Percentiles rank a stretch among this genome's conserved stretches.
Evolutionary conservation across 106 monocot species (phyloP).

Genomic region (Dendrobium officinale): DNA sequence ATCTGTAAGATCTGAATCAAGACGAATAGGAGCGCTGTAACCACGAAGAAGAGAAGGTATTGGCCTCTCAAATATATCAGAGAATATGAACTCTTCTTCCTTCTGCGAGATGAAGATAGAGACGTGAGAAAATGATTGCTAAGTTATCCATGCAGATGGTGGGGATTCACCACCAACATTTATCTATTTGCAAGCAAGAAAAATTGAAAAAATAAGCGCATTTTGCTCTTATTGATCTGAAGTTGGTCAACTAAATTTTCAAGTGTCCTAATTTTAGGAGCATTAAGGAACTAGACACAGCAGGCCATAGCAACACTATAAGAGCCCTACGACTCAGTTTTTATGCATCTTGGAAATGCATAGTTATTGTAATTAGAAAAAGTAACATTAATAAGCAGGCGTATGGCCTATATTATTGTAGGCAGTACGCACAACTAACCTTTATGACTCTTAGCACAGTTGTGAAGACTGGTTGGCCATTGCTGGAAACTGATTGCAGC

Average conservation of each 20-base stretch:
- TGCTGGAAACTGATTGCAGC: slow-evolving; percentile 32
- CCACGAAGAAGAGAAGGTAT: slow-evolving; percentile 82
- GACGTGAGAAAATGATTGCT: not conserved
- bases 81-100: slow-evolving; percentile 90
- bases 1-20: slow-evolving; percentile 90
- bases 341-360: not conserved
- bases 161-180: not conserved
- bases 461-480: slow-evolving; percentile 40
- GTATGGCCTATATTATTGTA: not conserved
- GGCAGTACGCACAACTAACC: slow-evolving; percentile 19
- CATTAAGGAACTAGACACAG: not conserved
- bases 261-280: not conserved
- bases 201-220: not conserved
- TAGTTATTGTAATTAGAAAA: not conserved
- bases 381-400: not conserved
- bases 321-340: not conserved
- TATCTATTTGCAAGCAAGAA: not conserved
- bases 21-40: slow-evolving; percentile 89
- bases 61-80: slow-evolving; percentile 67
- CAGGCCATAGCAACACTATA: not conserved
- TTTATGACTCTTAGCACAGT: slow-evolving; percentile 75
- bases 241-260: not conserved
- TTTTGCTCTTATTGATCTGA: not conserved
- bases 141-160: not conserved
- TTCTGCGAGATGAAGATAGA: slow-evolving; percentile 39